Evolutionary conservation across 2,329 filamentous ascomycete genomes (phyloP), one percentile per base, ranked within the genome.

Genomic region (Didymella pinodella): DNA sequence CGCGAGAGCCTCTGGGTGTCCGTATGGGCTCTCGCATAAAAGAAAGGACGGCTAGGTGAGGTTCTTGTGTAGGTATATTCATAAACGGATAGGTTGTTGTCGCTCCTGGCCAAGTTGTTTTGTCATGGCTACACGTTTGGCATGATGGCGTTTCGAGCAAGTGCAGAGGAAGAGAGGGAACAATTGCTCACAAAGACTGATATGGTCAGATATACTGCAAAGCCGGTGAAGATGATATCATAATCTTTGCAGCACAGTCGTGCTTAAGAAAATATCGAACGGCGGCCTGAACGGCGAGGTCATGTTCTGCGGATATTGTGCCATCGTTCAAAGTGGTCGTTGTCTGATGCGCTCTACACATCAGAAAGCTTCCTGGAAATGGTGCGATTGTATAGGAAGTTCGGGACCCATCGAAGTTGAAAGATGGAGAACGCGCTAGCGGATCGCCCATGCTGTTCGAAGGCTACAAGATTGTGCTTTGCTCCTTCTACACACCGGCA

Each of bases 21-120:
- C 14, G 53, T 55, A 18, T 45, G 45, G 22, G 53, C 40, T 5
- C 38, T 49, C 6, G 40, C 40, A 20, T 55, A 45, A 14, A 46
- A 45, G 6, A 29, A 31, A n/a, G 7, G 36, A 6, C 36, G 20
- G 40, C 16, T 45, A 4, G 53, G 46, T 3, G 46, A 49, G 14
- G 38, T 18, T 4, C 49, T 49, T 1, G 22, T 45, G 29, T 46
- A 56, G 1, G 40, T 50, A 12, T 32, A 40, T 1, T 6, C 14
- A 8, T 14, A 4, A 26, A 56, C 8, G 47, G 26, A 20, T 50
- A 50, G 22, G 54, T 56, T 1, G 54, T 56, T 14, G 54, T 56
- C 4, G 47, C 22, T 29, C 32, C 14, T 20, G 31, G n/a, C 8
- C n/a, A 18, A 18, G 36, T 40, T 40, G 7, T 40, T n/a, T 20